Base-by-base conservation (phyloP, 169 alveolate genomes). In the Eimeria acervulina region DNA sequence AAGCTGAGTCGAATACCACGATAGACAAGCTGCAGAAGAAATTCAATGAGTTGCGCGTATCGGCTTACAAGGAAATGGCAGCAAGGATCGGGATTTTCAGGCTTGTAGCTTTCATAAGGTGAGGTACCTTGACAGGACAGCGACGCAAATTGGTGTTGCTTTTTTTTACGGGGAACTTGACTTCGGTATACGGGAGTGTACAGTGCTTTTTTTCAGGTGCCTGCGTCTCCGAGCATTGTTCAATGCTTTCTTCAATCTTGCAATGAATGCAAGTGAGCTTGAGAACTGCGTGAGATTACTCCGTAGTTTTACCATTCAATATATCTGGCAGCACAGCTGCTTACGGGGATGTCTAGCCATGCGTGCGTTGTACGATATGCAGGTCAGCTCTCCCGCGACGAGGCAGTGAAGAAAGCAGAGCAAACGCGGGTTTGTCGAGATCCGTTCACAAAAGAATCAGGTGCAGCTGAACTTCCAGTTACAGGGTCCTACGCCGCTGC, bases 51-150 rank as follows among this genome's bases (percentile, higher is more conserved):
- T 40, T 93, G 94, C 96, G 96, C 42, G 76, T 93, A 23, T 42
- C 93, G 26, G 96, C 96, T 17, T 93, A 83, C 94, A 81, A 70
- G 87, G 96, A 93, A 68, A 93, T 93, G 96, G 76, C 80, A 15
- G 81, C 74, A 15, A 61, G 74, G 28, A 93, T 93, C 23, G 94
- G 87, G 12, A 38, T 61, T 13, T 87, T 55, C 83, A 59, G 83
- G 72, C 78, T 87, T 61, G 81, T 33, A 17, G 78, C 93, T 2
- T 87, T 59, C 93, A 63, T 61, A 36, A 87, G 33, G 93, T 87
- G 28, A 19, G 81, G 19, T 19, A 15, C 76, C 26, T 38, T 36
- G 31, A 47, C 40, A 78, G 61, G 8, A 42, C 33, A 42, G 40
- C 21, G 15, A 21, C 28, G 6, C 36, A 55, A 51, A n/a, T 83